Percentiles rank a stretch among this genome's conserved stretches.
phyloP scores from a whole-genome alignment of 495 filamentous ascomycete genomes.

The Podospora fimiseda region DNA sequence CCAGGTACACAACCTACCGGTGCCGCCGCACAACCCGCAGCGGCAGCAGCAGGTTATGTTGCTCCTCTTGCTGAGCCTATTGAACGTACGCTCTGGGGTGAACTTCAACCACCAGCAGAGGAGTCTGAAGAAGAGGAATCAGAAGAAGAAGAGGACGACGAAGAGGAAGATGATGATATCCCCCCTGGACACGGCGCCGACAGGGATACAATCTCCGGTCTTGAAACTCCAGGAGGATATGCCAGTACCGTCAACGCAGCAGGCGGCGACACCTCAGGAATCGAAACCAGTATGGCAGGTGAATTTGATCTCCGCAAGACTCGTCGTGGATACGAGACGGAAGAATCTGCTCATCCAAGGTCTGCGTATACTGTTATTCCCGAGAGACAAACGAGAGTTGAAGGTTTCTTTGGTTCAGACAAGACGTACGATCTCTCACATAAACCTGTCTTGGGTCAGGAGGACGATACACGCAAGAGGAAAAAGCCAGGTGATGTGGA shows the following conservation, averaged over 20 bases:
- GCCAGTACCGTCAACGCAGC: conserved; percentile 65
- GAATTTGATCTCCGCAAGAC: conserved; percentile 91
- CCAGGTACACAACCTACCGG: conserved; percentile 10
- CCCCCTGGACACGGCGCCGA: conserved; percentile 56
- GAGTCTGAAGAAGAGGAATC: conserved; percentile 76
- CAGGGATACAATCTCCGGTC: conserved; percentile 64
- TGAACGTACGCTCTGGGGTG: conserved; percentile 87
- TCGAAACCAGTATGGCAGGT: conserved; percentile 66
- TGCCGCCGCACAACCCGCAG: conserved; percentile 15
- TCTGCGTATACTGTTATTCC: conserved; percentile 85
- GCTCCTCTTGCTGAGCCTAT: conserved; percentile 70
- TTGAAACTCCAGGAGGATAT: conserved; percentile 77
- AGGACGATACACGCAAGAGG: conserved; percentile 72
- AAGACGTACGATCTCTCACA: conserved; percentile 75
- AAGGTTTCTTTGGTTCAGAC: conserved; percentile 95
- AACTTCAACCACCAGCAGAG: conserved; percentile 78
- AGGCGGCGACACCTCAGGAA: conserved; percentile 37
- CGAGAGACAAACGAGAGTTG: conserved; percentile 72
- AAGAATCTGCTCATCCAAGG: conserved; percentile 64
- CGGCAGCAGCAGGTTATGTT: conserved; percentile 25
- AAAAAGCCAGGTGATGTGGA: conserved; percentile 96
- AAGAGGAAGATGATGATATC: conserved; percentile 43
- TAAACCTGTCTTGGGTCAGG: conserved; percentile 61
- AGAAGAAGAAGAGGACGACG: conserved; percentile 60
- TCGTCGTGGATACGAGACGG: conserved; percentile 78